phyloP scores from a whole-genome alignment of 148 eudicot genomes.

The Rheum nobile region DNA sequence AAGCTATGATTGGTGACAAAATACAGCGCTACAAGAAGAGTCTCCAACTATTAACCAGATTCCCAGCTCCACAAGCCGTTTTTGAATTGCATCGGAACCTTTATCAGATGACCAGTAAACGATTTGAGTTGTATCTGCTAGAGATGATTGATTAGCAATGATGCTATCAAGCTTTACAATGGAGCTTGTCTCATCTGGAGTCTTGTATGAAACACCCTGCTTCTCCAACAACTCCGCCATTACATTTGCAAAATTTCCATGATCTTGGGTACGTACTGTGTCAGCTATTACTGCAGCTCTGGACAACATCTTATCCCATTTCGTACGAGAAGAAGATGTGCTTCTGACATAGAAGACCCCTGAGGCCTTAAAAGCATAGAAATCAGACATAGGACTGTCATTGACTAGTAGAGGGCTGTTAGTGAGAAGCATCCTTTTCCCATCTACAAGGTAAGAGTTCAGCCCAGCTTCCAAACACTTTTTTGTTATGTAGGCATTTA shows the following conservation, averaged over 20 bases:
- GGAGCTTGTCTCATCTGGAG: slow-evolving; percentile 28
- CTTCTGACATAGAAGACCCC: slow-evolving; percentile 33
- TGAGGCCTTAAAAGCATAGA: slow-evolving; percentile 34
- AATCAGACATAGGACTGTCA: slow-evolving; percentile 21
- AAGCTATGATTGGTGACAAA: slow-evolving; percentile 51
- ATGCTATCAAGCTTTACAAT: slow-evolving; percentile 23
- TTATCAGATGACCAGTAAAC: slow-evolving; percentile 48
- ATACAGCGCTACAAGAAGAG: slow-evolving; percentile 58
- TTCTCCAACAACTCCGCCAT: slow-evolving; percentile 29
- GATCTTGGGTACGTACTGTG: background rate
- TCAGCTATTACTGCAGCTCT: slow-evolving; percentile 18
- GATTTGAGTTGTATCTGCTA: slow-evolving; percentile 26
- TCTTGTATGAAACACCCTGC: slow-evolving; percentile 22
- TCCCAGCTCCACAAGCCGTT: slow-evolving; percentile 35
- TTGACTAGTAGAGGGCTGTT: slow-evolving; percentile 23
- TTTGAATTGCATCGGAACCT: slow-evolving; percentile 28
- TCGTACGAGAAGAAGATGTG: slow-evolving; percentile 33
- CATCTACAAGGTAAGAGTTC: slow-evolving; percentile 45
- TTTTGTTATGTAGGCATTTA: slow-evolving; percentile 37
- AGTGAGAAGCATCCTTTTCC: slow-evolving; percentile 39
- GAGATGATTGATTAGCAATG: slow-evolving; percentile 21
- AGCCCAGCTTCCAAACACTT: slow-evolving; percentile 51
- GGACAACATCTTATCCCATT: slow-evolving; percentile 36
- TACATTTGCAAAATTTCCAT: slow-evolving; percentile 20
- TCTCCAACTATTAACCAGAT: slow-evolving; percentile 69